Base-by-base conservation (phyloP, 768 basidiomycete species). In the Suillus spraguei region DNA sequence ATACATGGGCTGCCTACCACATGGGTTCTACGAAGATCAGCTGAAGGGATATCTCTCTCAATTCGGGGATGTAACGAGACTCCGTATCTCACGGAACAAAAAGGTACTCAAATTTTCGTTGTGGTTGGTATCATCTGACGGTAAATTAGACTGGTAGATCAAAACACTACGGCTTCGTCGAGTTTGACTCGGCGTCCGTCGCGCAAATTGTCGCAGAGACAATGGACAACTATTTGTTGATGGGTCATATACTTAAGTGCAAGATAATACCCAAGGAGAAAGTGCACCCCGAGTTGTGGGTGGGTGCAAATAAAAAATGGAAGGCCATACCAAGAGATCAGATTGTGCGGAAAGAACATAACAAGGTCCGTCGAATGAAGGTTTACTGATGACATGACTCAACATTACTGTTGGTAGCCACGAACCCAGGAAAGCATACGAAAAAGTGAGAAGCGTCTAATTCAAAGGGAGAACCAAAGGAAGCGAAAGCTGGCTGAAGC, bases 171-270 rank as follows among this genome's bases (percentile, higher is more conserved):
- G 97, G 87, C 3, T 99, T 97, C 81, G 82, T 99, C 70, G 97
- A 99, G 77, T 97, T 99, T 74, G 87, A 89, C 61, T 95, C 94
- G 49, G 84, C 87, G 22, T 83, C 90, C 0, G 95, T 99, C 36
- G 96, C 97, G 0, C 80, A 95, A 71, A 98, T 99, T 66, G 97
- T 97, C 9, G 90, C 92, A 2, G 97, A 99, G 71, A 99, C 97
- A 52, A 99, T 99, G 97, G 88, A 99, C 82, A 99, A 97, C 79
- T 99, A 98, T 76, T 85, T 99, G 44, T 82, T 99, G 66, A 86
- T 91, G 83, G 96, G 97, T 8, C 97, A 97, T 72, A 91, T 99
- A 66, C 83, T 99, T 61, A 87, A 85, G 50, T 99, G 97, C 81
- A 91, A 93, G 76, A 76, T 95, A 59, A 87, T 99, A 64, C 94